A percentile compares a stretch with the other conserved stretches of the same genome.
These are phyloP conservation scores for Candida takata DNA, from an alignment of 805 yeast genomes.

Conservation along the genomic window DNA sequence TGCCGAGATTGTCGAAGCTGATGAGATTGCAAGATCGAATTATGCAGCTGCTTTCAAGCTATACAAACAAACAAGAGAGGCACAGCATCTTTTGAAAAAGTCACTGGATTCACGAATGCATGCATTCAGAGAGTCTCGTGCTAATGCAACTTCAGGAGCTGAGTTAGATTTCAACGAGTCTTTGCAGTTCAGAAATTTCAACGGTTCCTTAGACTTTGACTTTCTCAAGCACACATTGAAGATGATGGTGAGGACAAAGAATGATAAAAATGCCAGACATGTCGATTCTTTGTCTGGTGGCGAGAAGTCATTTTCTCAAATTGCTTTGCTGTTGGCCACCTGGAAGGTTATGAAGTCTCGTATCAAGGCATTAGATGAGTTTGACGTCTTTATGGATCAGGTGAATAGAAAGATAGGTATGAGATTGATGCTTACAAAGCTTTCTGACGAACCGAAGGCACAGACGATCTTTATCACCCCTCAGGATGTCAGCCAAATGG, in stretches of 20 bases:
- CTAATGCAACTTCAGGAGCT: conserved; percentile 40
- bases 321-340: conserved; percentile 77
- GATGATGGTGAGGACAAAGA: conserved; percentile 56
- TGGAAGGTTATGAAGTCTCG: conserved; percentile 92
- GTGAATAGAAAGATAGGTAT: conserved; percentile 80
- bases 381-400: conserved; percentile 96
- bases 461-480: conserved; percentile 95
- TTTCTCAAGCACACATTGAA: conserved; percentile 42
- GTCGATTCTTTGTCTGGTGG: conserved; percentile 93
- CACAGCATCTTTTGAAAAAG: conserved; percentile 25
- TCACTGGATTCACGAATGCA: conserved; percentile 38
- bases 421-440: conserved; percentile 60
- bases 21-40: conserved; percentile 36
- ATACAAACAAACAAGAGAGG: conserved; percentile 28
- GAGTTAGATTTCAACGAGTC: conserved; percentile 53
- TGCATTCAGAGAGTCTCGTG: conserved; percentile 34
- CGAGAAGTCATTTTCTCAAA: conserved; percentile 90
- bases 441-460: conserved; percentile 54
- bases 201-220: conserved; percentile 65
- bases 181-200: conserved; percentile 59
- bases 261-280: conserved; percentile 51
- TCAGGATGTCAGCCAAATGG: conserved; percentile 64
- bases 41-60: conserved; percentile 36
- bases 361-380: conserved; percentile 89
- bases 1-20: conserved; percentile 46